Base-by-base conservation (phyloP, 768 basidiomycete genomes). In the Zangia roseola region DNA sequence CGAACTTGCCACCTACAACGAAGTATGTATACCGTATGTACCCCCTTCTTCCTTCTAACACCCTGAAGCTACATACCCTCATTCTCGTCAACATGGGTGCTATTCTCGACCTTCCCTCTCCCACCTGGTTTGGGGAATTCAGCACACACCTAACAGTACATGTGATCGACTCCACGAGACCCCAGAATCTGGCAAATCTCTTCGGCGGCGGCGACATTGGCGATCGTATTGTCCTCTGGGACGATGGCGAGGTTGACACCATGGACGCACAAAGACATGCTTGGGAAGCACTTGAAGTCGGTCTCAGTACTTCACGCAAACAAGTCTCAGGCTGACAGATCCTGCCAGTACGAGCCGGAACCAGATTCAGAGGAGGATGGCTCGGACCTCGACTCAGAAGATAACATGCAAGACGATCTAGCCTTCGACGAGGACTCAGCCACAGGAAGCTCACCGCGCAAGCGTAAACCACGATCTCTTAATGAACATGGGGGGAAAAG, bases 41-140 rank as follows among this genome's bases (percentile, higher is more conserved):
- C 16, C 14, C 17, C 2, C 38, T 43, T 12, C 47, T 41, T 39
- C 35, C 13, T 10, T 28, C 30, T 57, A 21, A 50, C 43, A 26
- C 31, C 21, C 24, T 38, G 6, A 53, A 94, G 90, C 74, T 95
- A 21, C 91, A 91, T 60, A 93, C 93, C 4, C 78, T 99, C 42
- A 83, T 99, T 41, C 78, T 99, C 37, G 70, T 99, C 41, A 95
- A 95, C 57, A 89, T 99, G 74, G 97, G 97, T 34, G 84, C 86
- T 2, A 81, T 94, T 39, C 78, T 91, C 28, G 93, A 97, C 53
- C 77, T 99, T 5, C 79, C 90, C 9, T 79, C 84, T 5, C 61
- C 75, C 2, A 77, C 78, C 37, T 87, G 87, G 86, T 88, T 93
- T 62, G 91, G 90, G 42, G 81, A 82, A 33, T 87, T 90, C 59